Evolutionary conservation across 139 green algal species (phyloP).

Genomic region (Micromonas pusilla): DNA sequence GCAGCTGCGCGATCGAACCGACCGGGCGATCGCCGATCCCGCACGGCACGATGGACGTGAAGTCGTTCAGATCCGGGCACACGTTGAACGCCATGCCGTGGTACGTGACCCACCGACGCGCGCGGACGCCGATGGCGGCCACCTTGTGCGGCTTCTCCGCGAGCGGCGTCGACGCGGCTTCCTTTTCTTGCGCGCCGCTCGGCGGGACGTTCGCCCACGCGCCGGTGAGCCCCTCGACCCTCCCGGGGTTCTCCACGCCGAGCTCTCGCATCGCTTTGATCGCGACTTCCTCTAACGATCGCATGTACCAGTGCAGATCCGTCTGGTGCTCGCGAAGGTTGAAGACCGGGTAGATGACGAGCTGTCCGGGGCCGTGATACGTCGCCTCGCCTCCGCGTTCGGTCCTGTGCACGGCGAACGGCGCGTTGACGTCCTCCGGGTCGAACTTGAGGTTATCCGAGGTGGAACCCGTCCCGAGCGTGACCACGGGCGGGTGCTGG

Average conservation of each 20-base stretch:
- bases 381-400: slow-evolving; percentile 81
- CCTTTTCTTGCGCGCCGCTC: too few species aligned
- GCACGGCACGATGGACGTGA: slow-evolving; percentile 64
- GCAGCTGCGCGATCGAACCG: slow-evolving; percentile 30
- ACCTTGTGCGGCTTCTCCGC: slow-evolving; percentile 47
- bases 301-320: slow-evolving; percentile 77
- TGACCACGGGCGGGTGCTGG: slow-evolving; percentile 70
- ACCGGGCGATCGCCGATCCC: slow-evolving; percentile 55
- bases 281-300: slow-evolving; percentile 44
- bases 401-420: slow-evolving; percentile 44
- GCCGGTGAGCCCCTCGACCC: slow-evolving; percentile 60
- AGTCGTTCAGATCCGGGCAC: slow-evolving; percentile 48
- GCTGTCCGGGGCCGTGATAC: slow-evolving; percentile 73
- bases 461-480: slow-evolving; percentile 50
- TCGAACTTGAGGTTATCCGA: slow-evolving; percentile 61
- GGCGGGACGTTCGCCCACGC: slow-evolving; percentile 65
- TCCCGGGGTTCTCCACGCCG: slow-evolving; percentile 34
- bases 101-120: slow-evolving; percentile 61
- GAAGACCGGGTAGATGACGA: slow-evolving; percentile 83
- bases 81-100: slow-evolving; percentile 77
- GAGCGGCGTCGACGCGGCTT: too few species aligned
- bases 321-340: slow-evolving; percentile 50
- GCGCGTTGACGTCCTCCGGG: slow-evolving; percentile 16
- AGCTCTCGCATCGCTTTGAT: slow-evolving; percentile 29
- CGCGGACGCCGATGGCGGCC: slow-evolving; percentile 66